Conservation (phyloP, 495 filamentous ascomycete genomes). For the Alectoria sarmentosa region DNA sequence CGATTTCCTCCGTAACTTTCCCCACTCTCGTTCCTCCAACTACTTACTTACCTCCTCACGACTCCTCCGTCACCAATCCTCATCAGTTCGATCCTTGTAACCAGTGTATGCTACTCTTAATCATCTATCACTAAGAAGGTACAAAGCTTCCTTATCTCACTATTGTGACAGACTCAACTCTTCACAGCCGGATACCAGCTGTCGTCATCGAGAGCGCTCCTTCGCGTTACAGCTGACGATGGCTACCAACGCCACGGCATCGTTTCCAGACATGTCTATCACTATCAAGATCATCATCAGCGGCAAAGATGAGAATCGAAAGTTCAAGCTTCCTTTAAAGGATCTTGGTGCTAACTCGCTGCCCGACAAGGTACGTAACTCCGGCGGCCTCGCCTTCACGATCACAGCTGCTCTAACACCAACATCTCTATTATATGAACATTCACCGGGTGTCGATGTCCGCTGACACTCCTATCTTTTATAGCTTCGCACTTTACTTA, state of each 20-base stretch:
- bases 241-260: constrained; percentile 40
- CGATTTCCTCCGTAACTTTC: constrained; percentile 7
- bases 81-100: constrained; percentile 10
- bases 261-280: constrained; percentile 64
- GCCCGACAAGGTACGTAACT: constrained; percentile 73
- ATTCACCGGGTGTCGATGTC: not conserved
- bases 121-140: not conserved
- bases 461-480: constrained; percentile 8
- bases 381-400: constrained; percentile 12
- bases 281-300: constrained; percentile 78
- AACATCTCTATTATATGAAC: not conserved
- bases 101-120: not conserved
- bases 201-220: constrained; percentile 9
- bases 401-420: not conserved
- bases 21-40: constrained; percentile 9
- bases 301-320: constrained; percentile 51
- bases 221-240: constrained; percentile 30
- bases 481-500: constrained; percentile 70
- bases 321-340: constrained; percentile 83
- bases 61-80: constrained; percentile 15
- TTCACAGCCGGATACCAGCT: not conserved
- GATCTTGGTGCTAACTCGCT: constrained; percentile 73
- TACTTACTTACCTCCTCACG: constrained; percentile 5
- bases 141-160: not conserved
- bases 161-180: not conserved